phyloP scores from a whole-genome alignment of 2,329 filamentous ascomycete genomes.

The Amauroascus niger region DNA sequence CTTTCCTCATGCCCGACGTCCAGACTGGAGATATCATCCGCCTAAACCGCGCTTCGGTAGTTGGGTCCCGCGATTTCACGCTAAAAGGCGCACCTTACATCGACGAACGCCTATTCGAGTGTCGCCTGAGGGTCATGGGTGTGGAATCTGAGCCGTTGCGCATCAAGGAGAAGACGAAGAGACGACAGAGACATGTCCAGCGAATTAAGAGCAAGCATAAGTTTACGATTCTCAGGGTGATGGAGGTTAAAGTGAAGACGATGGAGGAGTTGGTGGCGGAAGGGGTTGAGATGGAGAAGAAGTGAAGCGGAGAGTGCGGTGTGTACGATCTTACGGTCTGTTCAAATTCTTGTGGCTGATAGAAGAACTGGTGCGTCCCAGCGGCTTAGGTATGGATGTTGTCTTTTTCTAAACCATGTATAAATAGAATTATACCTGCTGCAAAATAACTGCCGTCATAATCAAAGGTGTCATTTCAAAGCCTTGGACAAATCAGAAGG shows the following conservation, averaged over 20 bases:
- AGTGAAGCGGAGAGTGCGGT: slow-evolving; percentile 4
- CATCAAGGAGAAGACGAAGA: slow-evolving; percentile 70
- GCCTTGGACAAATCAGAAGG: not conserved
- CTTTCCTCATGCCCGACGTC: slow-evolving; percentile 68
- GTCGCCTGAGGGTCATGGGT: slow-evolving; percentile 73
- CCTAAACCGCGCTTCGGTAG: slow-evolving; percentile 69
- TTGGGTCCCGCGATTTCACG: slow-evolving; percentile 86
- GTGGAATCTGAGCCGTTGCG: slow-evolving; percentile 71
- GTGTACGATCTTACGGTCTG: not conserved
- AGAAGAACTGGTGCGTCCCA: not conserved
- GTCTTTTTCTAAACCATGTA: not conserved
- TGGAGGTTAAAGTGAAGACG: slow-evolving; percentile 62
- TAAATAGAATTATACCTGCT: slow-evolving; percentile 8
- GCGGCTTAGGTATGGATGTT: not conserved
- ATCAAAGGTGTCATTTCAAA: slow-evolving; percentile 1
- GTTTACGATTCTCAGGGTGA: slow-evolving; percentile 77
- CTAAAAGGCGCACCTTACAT: slow-evolving; percentile 72
- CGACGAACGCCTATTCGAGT: slow-evolving; percentile 75
- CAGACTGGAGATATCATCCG: slow-evolving; percentile 75
- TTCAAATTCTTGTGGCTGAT: not conserved
- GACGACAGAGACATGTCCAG: slow-evolving; percentile 58
- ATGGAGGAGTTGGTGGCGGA: slow-evolving; percentile 45
- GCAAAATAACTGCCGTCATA: slow-evolving; percentile 5
- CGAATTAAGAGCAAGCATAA: slow-evolving; percentile 80
- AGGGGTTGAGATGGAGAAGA: slow-evolving; percentile 32